A percentile compares a stretch with the other conserved stretches of the same genome.
Conservation (phyloP, 345 rosid species). For the Firmiana major region DNA sequence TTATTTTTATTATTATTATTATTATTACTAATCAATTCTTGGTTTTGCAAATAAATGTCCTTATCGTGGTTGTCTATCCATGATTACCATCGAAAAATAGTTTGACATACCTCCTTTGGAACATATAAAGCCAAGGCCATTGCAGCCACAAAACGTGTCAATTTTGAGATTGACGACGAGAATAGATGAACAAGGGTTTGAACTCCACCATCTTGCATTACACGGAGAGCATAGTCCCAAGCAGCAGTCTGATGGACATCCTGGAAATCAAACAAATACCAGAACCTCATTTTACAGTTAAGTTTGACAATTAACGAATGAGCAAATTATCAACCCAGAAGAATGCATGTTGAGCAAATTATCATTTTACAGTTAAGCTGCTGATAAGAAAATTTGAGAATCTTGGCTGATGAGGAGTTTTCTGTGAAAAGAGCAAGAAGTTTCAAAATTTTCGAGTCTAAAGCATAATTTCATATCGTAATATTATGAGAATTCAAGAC, state of each 20-base stretch:
- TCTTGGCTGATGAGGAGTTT: too few relatives aligned
- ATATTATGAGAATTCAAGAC: too few relatives aligned
- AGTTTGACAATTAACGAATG: background rate
- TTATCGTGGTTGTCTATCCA: background rate
- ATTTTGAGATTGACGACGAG: slow-evolving; percentile 62
- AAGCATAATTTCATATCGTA: too few relatives aligned
- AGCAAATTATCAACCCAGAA: background rate
- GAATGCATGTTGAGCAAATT: too few relatives aligned
- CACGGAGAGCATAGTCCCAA: slow-evolving; percentile 74
- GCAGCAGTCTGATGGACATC: slow-evolving; percentile 93
- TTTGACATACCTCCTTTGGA: slow-evolving; percentile 30
- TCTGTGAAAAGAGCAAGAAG: too few relatives aligned
- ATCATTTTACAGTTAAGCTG: too few relatives aligned
- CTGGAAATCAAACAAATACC: slow-evolving; percentile 26
- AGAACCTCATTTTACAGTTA: background rate
- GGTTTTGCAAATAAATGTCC: background rate
- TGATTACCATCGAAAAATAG: background rate
- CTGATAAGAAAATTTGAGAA: too few relatives aligned
- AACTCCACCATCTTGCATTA: slow-evolving; percentile 82
- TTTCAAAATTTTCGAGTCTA: too few relatives aligned
- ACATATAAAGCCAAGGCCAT: slow-evolving; percentile 81
- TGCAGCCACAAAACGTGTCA: slow-evolving; percentile 89
- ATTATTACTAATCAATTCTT: background rate
- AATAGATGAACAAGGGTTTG: slow-evolving; percentile 73
- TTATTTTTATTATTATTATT: too few relatives aligned